Evolutionary conservation across 129 eudicot genomes (phyloP).

Genomic region (Ambrosia trifida): DNA sequence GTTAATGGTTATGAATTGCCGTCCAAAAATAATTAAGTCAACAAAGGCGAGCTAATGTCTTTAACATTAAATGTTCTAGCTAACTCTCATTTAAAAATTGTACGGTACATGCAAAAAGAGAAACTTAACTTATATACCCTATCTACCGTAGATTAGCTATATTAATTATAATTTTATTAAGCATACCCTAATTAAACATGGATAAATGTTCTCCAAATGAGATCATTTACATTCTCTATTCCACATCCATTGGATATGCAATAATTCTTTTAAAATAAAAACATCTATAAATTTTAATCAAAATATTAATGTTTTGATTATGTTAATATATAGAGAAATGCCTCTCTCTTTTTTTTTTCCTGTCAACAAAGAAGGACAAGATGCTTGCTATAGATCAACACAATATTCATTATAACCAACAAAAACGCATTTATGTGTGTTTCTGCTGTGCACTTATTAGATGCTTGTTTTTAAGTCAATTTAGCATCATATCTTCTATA

Average conservation of each 20-base stretch:
- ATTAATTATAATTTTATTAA: background rate
- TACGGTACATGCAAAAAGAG: background rate
- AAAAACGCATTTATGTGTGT: constrained; percentile 32
- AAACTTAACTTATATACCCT: constrained; percentile 10
- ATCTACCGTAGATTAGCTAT: constrained; percentile 2
- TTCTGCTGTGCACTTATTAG: constrained; percentile 40
- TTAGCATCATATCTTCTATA: constrained; percentile 19
- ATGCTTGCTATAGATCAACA: constrained; percentile 27
- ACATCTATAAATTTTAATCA: background rate
- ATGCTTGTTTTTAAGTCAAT: constrained; percentile 36
- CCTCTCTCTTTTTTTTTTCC: background rate
- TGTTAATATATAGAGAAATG: background rate
- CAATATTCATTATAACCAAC: constrained; percentile 35
- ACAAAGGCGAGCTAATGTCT: constrained; percentile 36
- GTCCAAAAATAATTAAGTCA: constrained; percentile 37
- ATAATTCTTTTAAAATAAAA: background rate
- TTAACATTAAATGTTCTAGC: constrained; percentile 36
- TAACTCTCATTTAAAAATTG: constrained; percentile 15
- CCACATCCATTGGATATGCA: constrained; percentile 14
- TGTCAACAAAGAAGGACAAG: constrained; percentile 34
- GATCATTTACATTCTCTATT: constrained; percentile 22
- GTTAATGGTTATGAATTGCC: constrained; percentile 29
- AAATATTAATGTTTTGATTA: background rate
- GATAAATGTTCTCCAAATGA: constrained; percentile 25
- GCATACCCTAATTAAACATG: constrained; percentile 5